These are phyloP conservation scores for Sphagnum magellanicum DNA, from an alignment of 228 moss, liverwort and hornwort genomes.

Conservation along the genomic window DNA sequence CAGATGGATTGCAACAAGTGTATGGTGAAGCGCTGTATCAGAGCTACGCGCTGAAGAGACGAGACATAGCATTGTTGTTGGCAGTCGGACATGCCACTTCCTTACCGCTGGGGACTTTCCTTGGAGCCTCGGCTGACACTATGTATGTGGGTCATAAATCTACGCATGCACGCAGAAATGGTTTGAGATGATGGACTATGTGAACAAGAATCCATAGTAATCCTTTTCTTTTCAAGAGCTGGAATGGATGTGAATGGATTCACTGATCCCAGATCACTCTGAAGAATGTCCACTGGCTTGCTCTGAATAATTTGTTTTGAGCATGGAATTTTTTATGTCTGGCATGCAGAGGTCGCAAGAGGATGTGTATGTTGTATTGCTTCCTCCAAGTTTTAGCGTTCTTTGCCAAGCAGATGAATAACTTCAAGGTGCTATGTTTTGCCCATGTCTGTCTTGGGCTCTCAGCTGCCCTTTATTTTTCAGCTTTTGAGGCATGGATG, in stretches of 20 bases:
- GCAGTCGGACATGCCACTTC: slow-evolving; percentile 60
- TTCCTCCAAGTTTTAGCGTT: slow-evolving; percentile 72
- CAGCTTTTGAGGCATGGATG: slow-evolving; percentile 86
- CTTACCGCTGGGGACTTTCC: slow-evolving; percentile 59
- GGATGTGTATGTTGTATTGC: slow-evolving; percentile 61
- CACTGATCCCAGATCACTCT: neutral
- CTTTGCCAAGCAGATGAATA: slow-evolving; percentile 51
- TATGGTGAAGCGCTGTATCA: slow-evolving; percentile 81
- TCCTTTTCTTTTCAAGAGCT: neutral
- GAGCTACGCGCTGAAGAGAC: slow-evolving; percentile 52
- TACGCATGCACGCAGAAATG: neutral
- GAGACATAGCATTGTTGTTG: slow-evolving; percentile 60
- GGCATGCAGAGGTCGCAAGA: slow-evolving; percentile 62
- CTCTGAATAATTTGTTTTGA: neutral
- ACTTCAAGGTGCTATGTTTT: slow-evolving; percentile 52
- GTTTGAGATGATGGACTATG: neutral
- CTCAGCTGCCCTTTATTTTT: slow-evolving; percentile 55
- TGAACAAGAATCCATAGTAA: neutral
- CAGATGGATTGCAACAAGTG: slow-evolving; percentile 72
- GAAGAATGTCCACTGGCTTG: neutral
- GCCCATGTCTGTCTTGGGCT: slow-evolving; percentile 72
- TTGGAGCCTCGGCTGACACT: slow-evolving; percentile 75
- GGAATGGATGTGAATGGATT: neutral
- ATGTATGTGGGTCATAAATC: slow-evolving; percentile 24
- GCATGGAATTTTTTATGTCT: slow-evolving; percentile 1